Percentiles rank a stretch among this genome's conserved stretches.
Evolutionary conservation across 1,139 yeast species (phyloP).

Genomic region (Zygoascus meyerae): DNA sequence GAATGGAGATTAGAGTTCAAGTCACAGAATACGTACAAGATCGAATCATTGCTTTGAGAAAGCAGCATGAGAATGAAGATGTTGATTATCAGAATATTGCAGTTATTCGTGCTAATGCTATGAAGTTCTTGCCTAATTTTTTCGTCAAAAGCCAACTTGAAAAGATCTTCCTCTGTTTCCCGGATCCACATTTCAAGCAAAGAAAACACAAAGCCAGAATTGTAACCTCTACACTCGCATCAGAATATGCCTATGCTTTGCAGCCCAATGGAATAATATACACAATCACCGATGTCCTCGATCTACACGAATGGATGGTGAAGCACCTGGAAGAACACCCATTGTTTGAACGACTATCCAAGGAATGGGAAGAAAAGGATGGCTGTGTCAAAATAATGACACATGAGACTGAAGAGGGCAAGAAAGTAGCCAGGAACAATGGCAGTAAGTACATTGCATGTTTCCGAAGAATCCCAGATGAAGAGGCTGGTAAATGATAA

Average conservation of each 20-base stretch:
- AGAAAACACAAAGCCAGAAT: constrained; percentile 97
- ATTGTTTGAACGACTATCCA: constrained; percentile 69
- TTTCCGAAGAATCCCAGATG: constrained; percentile 48
- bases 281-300: constrained; percentile 94
- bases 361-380: constrained; percentile 77
- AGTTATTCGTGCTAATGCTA: constrained; percentile 90
- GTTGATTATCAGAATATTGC: constrained; percentile 67
- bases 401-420: constrained; percentile 93
- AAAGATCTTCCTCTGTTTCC: constrained; percentile 96
- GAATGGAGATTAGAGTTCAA: constrained; percentile 97
- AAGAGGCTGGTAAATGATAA: constrained; percentile 13
- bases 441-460: constrained; percentile 90
- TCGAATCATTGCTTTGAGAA: constrained; percentile 80
- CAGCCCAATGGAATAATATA: constrained; percentile 83
- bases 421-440: constrained; percentile 84
- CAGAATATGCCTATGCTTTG: constrained; percentile 89
- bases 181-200: constrained; percentile 97
- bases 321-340: constrained; percentile 88
- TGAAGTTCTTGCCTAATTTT: constrained; percentile 95
- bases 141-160: constrained; percentile 66
- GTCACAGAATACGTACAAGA: constrained; percentile 97
- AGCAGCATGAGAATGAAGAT: constrained; percentile 37
- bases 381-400: constrained; percentile 82
- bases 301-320: constrained; percentile 95
- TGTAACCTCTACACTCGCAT: constrained; percentile 76